Conservation (phyloP, 208 protist species). For the Tetramitus jugosus region DNA sequence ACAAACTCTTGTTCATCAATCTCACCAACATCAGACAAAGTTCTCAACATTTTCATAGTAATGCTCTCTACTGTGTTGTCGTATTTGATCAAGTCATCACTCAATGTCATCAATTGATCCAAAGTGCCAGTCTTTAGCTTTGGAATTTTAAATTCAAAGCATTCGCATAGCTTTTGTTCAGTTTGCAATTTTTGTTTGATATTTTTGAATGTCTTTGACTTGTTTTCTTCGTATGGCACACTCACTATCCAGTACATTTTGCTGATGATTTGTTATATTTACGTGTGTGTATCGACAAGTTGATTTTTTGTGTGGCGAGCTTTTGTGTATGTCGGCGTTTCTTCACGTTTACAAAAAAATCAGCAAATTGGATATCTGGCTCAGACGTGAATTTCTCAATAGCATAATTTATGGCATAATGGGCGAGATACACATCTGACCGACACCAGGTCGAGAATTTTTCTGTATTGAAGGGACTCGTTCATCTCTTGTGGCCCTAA, state of each 20-base stretch:
- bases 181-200: neutral
- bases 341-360: no score
- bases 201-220: neutral
- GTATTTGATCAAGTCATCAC: neutral
- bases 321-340: no score
- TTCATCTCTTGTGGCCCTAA: no score
- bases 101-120: neutral
- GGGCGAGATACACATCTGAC: no score
- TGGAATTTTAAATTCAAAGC: slow-evolving; percentile 1
- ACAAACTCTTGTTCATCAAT: neutral
- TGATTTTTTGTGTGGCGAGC: no score
- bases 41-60: slow-evolving; percentile 10
- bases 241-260: neutral
- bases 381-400: no score
- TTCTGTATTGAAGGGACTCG: no score
- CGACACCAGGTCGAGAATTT: no score
- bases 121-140: neutral
- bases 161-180: neutral
- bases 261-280: neutral
- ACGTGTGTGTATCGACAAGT: no score
- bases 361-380: no score
- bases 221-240: neutral
- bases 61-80: neutral
- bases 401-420: no score
- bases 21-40: neutral